Evolutionary conservation across 805 yeast genomes (phyloP).

Genomic region (Saturnispora mendoncae): DNA sequence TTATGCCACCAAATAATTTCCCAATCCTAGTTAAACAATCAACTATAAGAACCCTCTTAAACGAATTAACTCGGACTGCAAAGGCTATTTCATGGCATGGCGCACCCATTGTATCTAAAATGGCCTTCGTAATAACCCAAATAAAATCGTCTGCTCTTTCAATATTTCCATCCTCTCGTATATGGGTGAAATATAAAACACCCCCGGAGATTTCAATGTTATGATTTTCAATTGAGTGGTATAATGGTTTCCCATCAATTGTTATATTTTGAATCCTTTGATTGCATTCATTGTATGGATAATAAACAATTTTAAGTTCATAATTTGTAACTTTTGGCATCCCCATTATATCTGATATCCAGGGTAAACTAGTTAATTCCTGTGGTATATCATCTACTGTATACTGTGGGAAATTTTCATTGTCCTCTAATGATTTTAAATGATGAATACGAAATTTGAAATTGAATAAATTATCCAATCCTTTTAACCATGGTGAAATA

Average conservation of each 20-base stretch:
- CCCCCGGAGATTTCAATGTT: constrained; percentile 18
- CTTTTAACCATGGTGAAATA: constrained; percentile 4
- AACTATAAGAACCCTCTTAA: constrained; percentile 14
- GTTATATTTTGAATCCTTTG: constrained; percentile 3
- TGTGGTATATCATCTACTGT: constrained; percentile 17
- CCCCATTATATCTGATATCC: constrained; percentile 11
- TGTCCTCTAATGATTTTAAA: background rate
- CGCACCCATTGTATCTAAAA: constrained; percentile 15
- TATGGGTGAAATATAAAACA: constrained; percentile 22
- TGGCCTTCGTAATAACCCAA: constrained; percentile 21
- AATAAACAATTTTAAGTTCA: constrained; percentile 16
- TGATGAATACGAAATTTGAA: constrained; percentile 2
- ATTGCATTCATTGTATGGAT: constrained; percentile 19
- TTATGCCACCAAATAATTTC: background rate
- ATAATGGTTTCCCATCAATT: constrained; percentile 15
- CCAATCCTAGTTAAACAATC: constrained; percentile 9
- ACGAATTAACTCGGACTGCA: constrained; percentile 17
- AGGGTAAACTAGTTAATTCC: constrained; percentile 21
- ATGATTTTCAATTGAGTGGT: constrained; percentile 18
- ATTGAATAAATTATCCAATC: constrained; percentile 5
- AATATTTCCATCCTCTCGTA: background rate
- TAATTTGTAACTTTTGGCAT: background rate
- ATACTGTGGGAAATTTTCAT: background rate
- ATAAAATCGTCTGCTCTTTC: constrained; percentile 16
- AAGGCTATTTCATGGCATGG: constrained; percentile 23